These are phyloP conservation scores for Talaromyces sp. DNA, from an alignment of 2,329 filamentous ascomycete species.

Conservation along the genomic window DNA sequence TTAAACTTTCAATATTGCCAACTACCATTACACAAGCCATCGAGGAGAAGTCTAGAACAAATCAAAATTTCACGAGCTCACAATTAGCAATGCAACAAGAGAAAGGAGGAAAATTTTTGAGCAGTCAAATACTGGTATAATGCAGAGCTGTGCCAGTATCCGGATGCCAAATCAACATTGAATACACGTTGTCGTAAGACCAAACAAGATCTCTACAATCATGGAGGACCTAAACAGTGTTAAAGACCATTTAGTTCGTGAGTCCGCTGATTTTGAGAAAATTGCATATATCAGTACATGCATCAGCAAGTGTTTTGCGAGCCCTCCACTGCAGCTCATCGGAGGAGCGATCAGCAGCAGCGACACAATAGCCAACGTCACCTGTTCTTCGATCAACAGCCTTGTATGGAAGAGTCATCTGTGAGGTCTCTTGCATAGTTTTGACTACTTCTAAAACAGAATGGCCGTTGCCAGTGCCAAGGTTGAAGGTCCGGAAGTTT, in stretches of 20 bases:
- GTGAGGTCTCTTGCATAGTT: constrained; percentile 33
- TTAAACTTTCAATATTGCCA: neutral
- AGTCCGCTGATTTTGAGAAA: constrained; percentile 29
- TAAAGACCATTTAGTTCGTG: constrained; percentile 10
- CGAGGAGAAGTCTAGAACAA: neutral
- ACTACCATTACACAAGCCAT: neutral
- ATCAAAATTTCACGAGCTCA: neutral
- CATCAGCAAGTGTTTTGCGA: constrained; percentile 31
- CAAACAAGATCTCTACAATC: neutral
- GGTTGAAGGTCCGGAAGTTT: constrained; percentile 39
- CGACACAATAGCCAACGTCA: constrained; percentile 36
- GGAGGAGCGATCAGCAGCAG: constrained; percentile 32
- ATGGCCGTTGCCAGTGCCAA: constrained; percentile 33
- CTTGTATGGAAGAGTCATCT: constrained; percentile 26
- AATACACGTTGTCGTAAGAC: neutral
- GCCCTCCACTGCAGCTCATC: constrained; percentile 50
- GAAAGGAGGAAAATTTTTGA: neutral
- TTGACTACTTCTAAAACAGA: constrained; percentile 33
- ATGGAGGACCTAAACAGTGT: neutral
- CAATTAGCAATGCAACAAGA: neutral
- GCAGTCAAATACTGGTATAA: neutral
- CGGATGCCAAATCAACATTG: neutral
- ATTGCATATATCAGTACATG: constrained; percentile 32
- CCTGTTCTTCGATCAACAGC: constrained; percentile 29
- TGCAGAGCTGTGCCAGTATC: neutral